Percentiles rank a stretch among this genome's conserved stretches.
Conservation (phyloP, 345 rosid species). For the Eucalyptus sp. region DNA sequence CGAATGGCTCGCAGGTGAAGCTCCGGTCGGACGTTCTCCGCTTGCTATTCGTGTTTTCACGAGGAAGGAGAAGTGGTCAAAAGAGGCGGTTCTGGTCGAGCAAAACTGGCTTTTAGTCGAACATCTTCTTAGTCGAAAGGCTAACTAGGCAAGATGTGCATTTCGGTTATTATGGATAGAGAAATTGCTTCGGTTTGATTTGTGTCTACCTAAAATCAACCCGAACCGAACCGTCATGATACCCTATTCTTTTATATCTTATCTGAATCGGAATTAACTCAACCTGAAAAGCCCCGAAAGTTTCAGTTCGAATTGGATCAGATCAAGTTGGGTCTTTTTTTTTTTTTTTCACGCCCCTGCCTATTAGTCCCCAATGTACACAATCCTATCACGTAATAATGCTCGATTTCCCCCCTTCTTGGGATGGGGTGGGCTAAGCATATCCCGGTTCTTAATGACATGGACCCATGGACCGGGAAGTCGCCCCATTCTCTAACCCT, state of each 20-base stretch:
- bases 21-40: background rate
- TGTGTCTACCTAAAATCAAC: background rate
- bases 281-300: background rate
- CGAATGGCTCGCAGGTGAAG: background rate
- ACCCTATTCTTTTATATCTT: background rate
- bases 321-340: background rate
- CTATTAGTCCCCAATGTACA: background rate
- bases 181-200: background rate
- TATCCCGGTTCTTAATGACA: background rate
- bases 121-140: background rate
- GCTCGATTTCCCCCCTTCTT: background rate
- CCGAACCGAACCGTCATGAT: background rate
- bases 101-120: background rate
- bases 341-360: background rate
- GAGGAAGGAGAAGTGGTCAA: constrained; percentile 43
- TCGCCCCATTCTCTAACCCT: background rate
- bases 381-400: background rate
- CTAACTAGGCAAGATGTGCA: background rate
- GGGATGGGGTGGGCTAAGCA: background rate
- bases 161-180: background rate
- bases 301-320: background rate
- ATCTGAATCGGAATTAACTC: background rate
- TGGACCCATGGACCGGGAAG: background rate
- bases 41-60: constrained; percentile 28
- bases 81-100: constrained; percentile 1